These are phyloP conservation scores for Aegilops tauschii DNA, from an alignment of 176 grass and related monocot genomes.

Conservation along the genomic window DNA sequence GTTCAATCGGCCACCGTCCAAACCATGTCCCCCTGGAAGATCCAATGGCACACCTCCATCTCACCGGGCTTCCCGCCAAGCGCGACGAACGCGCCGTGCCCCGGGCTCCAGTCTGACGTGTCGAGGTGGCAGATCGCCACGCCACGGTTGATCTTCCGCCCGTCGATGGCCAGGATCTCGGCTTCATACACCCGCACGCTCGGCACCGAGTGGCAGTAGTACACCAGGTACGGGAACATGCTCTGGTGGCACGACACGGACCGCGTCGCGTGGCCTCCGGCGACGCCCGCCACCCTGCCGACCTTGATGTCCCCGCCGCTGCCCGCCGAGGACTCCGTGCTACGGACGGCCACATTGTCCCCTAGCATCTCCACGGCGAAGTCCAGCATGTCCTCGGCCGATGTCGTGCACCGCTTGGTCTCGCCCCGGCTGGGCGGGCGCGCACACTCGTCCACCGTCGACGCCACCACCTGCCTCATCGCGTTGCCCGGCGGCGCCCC, in stretches of 20 bases:
- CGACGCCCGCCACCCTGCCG: not conserved
- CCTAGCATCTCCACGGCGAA: constrained; percentile 9
- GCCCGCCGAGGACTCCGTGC: not conserved
- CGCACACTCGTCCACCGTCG: not conserved
- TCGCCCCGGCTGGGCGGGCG: not conserved
- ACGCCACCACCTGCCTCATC: constrained; percentile 12
- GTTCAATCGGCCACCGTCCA: not conserved
- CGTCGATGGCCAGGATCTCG: not conserved
- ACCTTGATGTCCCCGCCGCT: not conserved
- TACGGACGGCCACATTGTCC: not conserved
- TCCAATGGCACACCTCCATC: constrained; percentile 9
- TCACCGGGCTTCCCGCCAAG: not conserved
- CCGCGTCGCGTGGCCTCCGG: not conserved
- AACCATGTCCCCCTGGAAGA: not conserved
- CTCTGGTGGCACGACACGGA: constrained; percentile 11
- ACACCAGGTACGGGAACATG: constrained; percentile 1
- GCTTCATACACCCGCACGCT: constrained; percentile 1
- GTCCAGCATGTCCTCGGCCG: constrained; percentile 12
- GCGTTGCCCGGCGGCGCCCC: not conserved
- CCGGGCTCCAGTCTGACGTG: not conserved
- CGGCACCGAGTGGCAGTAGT: constrained; percentile 17
- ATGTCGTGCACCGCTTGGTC: constrained; percentile 1
- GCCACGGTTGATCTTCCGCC: not conserved
- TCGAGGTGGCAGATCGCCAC: constrained; percentile 10
- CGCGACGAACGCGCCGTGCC: not conserved